Base-by-base conservation (phyloP, 2,329 filamentous ascomycete species). In the Phaeosphaeriaceae sp. region DNA sequence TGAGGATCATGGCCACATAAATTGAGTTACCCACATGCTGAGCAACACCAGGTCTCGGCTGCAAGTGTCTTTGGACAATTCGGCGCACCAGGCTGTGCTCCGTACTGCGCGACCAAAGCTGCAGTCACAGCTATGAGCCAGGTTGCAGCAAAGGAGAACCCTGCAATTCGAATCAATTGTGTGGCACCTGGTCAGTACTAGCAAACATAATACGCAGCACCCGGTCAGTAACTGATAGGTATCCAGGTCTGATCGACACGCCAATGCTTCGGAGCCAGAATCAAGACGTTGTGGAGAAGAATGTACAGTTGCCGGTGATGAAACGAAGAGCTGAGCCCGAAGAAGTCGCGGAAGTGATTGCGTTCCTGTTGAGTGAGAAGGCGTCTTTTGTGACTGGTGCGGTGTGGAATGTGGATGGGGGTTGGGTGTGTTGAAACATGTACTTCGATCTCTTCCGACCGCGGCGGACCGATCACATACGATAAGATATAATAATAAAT, bases 311-410 rank as follows among this genome's bases (percentile, higher is more conserved):
- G 15, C 61, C 62, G 17, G 61, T 60, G 3, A 56, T 58, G 42
- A 61, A 64, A 33, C 56, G 67, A 24, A 54, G 54, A 21, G 66
- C 60, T 20, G 64, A 49, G 13, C 50, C 75, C 21, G 64, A 71
- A 15, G 77, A 79, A 58, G 67, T 75, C 1, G 82, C 80, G 7
- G 73, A 77, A 25, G 69, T 81, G 10, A 77, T 81, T 47, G 71
- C 76, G 7, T 83, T 80, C 51, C 60, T 83, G 62, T 61, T 83
- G 40, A 78, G 80, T 56, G 78, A 81, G 57, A 78, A 81, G 25
- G 67, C 75, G 6, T 78, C 73, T 15, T 83, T 78, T 69, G 77
- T 81, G 1, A 83, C 81, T 0, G 81, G 81, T 1, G 69, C 73
- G 11, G 71, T 78, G 6, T 72, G 78, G 50, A 76, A 66, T 60